phyloP scores from a whole-genome alignment of 495 filamentous ascomycete species.

The Neurospora terricola region DNA sequence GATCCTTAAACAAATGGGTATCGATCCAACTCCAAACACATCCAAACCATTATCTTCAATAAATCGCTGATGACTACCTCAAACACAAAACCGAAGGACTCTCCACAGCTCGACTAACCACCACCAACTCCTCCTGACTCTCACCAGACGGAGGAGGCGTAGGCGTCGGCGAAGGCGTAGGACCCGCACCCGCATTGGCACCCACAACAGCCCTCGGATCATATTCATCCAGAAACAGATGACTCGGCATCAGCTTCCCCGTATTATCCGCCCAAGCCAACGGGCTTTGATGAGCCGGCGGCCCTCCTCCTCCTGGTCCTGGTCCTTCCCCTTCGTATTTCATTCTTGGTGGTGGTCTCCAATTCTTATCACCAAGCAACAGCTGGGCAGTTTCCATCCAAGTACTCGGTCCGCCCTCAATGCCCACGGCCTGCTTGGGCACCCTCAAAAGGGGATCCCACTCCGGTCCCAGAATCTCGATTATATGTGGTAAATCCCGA shows the following conservation, averaged over 20 bases:
- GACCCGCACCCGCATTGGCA: background rate
- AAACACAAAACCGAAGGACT: background rate
- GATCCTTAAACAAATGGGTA: background rate
- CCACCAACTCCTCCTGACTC: background rate
- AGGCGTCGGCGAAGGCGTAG: background rate
- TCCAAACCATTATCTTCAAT: background rate
- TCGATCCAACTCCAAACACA: background rate
- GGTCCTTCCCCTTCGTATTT: background rate
- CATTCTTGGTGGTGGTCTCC: conserved; percentile 17
- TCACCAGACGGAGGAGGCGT: background rate
- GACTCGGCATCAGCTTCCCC: background rate
- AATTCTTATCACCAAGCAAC: conserved; percentile 27
- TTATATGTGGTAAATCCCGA: conserved; percentile 30
- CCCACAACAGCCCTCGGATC: background rate
- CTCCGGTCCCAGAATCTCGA: conserved; percentile 20
- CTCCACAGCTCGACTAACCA: background rate
- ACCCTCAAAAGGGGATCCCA: conserved; percentile 28
- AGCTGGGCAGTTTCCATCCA: conserved; percentile 19
- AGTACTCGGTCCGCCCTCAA: conserved; percentile 1
- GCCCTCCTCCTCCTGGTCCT: background rate
- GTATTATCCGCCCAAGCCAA: background rate
- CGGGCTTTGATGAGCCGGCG: background rate
- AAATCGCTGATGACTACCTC: background rate
- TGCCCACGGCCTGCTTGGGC: conserved; percentile 20
- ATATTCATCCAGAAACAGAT: background rate